Evolutionary conservation across 768 basidiomycete species (phyloP).

Genomic region (Lenzites betulinus): DNA sequence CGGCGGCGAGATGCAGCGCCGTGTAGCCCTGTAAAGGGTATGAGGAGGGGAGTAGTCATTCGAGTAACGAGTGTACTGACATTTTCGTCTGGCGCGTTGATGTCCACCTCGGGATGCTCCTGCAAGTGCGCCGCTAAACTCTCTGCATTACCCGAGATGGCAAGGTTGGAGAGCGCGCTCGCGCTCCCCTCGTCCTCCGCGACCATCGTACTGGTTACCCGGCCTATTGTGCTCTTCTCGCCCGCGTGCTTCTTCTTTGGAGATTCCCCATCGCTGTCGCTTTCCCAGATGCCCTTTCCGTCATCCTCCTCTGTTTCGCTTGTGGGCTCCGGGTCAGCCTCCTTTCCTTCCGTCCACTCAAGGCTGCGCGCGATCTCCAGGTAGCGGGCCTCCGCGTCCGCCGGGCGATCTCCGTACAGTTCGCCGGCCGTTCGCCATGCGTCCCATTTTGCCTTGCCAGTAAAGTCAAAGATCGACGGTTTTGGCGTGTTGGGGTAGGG

Average conservation of each 20-base stretch:
- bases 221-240: conserved; percentile 53
- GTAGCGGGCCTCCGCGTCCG: conserved; percentile 64
- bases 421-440: conserved; percentile 65
- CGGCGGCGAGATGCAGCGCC: conserved; percentile 82
- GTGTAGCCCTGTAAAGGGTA: conserved; percentile 72
- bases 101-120: conserved; percentile 42
- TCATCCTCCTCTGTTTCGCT: conserved; percentile 31
- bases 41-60: not conserved
- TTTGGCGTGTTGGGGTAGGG: conserved; percentile 54
- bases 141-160: conserved; percentile 55
- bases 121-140: conserved; percentile 48
- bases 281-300: conserved; percentile 46
- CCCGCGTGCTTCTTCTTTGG: conserved; percentile 3
- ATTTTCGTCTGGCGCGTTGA: conserved; percentile 71
- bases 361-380: conserved; percentile 64
- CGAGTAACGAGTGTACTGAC: conserved; percentile 44
- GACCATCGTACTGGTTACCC: conserved; percentile 59
- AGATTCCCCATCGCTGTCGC: conserved; percentile 39
- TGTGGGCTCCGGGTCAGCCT: conserved; percentile 3
- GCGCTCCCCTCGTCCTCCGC: conserved; percentile 37
- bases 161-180: conserved; percentile 60
- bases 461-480: conserved; percentile 77
- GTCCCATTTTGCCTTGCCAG: conserved; percentile 86
- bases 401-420: conserved; percentile 42
- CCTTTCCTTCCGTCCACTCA: conserved; percentile 60